Base-by-base conservation (phyloP, 495 filamentous ascomycete genomes). In the Xylaria flabelliformis region DNA sequence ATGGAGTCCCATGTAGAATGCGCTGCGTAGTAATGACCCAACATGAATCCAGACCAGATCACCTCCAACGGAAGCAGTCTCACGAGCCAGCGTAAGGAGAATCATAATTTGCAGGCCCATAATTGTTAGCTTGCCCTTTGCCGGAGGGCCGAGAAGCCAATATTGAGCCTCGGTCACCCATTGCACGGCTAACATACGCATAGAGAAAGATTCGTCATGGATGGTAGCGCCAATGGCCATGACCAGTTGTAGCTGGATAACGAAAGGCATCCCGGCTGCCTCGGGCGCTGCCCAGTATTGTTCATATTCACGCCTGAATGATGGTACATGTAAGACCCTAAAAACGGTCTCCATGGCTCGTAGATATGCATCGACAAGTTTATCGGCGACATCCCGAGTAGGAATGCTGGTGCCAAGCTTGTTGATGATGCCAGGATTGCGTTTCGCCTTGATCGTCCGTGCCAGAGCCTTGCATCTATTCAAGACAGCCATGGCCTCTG, bases 151-250 rank as follows among this genome's bases (percentile, higher is more conserved):
- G 21, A 86, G 82, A 1, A 91, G 80, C 90, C 90, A 93, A 59
- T 85, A 85, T 56, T 89, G 88, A 1, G 88, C 88, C 69, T 91
- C 88, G 44, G 88, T 83, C 3, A 91, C 83, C 91, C 91, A 93
- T 72, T 87, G 82, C 24, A 86, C 77, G 0, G 88, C 88, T 4
- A 82, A 85, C 12, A 79, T 80, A 34, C 89, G 86, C 32, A 85
- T 78, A 34, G 84, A 77, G 50, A 79, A 81, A 0, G 64, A 72
- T 7, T 85, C 83, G 29, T 89, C 88, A 64, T 91, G 88, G 29
- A 85, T 84, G 75, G 85, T 84, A 24, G 84, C 73, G 2, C 90
- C 90, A 69, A 90, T 88, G 12, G 90, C 88, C 75, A 92, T 83
- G n/a, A 91, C 84, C 15, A 93, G 77, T 70, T 92, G 85, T 4